These are phyloP conservation scores for Termitomyces sp. DNA, from an alignment of 768 basidiomycete species.

Conservation along the genomic window DNA sequence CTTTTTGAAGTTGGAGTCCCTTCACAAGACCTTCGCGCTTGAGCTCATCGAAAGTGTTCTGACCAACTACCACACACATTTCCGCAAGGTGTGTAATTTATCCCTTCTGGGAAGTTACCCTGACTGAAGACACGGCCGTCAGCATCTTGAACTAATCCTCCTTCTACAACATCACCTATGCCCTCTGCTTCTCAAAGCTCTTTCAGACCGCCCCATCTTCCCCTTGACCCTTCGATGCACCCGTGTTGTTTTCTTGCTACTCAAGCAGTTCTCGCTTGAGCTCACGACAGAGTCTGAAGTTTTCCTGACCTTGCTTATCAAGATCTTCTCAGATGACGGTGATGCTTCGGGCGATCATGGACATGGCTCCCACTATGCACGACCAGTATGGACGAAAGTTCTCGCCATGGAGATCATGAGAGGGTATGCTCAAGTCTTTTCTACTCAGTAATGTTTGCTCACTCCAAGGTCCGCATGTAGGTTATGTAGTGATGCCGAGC, in stretches of 20 bases:
- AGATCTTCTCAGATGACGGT: conserved; percentile 55
- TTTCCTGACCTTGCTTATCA: conserved; percentile 73
- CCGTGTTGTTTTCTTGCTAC: conserved; percentile 88
- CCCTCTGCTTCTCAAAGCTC: conserved; percentile 80
- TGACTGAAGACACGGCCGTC: conserved; percentile 2
- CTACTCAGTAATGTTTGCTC: background rate
- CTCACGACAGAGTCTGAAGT: conserved; percentile 83
- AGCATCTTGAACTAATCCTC: conserved; percentile 82
- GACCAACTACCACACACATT: conserved; percentile 86
- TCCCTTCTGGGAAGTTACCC: background rate
- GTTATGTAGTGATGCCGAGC: conserved; percentile 74
- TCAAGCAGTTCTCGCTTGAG: conserved; percentile 86
- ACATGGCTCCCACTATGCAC: conserved; percentile 25
- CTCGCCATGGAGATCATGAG: conserved; percentile 91
- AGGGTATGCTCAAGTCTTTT: conserved; percentile 44
- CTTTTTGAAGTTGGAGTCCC: conserved; percentile 75
- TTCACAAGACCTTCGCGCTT: conserved; percentile 94
- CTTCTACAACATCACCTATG: conserved; percentile 90
- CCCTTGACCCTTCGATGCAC: conserved; percentile 88
- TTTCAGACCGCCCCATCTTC: conserved; percentile 81
- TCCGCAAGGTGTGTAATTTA: conserved; percentile 58
- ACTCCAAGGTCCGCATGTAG: conserved; percentile 27
- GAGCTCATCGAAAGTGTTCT: conserved; percentile 96
- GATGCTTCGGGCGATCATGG: conserved; percentile 24
- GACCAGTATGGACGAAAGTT: conserved; percentile 85